These are phyloP conservation scores for Pythium sp. DNA, from an alignment of 352 stramenopile species.

Conservation along the genomic window DNA sequence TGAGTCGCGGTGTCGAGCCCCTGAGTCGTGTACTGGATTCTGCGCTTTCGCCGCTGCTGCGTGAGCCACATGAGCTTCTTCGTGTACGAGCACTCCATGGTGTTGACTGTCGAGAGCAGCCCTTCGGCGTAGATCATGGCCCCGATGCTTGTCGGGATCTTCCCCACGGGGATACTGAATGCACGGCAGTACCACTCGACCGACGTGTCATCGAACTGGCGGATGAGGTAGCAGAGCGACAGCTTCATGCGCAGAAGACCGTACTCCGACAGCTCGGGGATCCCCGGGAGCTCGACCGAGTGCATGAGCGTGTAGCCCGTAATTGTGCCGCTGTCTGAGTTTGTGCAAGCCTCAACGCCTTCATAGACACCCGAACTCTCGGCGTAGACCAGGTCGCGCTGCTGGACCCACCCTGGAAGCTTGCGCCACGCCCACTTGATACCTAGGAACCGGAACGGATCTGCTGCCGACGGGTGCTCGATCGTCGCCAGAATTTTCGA, in stretches of 20 bases:
- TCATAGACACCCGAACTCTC: slow-evolving; percentile 39
- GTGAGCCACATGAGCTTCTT: slow-evolving; percentile 12
- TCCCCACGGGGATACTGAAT: not conserved
- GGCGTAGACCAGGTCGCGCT: slow-evolving; percentile 25
- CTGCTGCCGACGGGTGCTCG: slow-evolving; percentile 15
- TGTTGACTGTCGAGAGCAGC: not conserved
- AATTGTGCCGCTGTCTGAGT: slow-evolving; percentile 8
- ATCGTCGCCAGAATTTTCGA: slow-evolving; percentile 30
- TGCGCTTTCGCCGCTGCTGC: not conserved
- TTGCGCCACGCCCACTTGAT: slow-evolving; percentile 18
- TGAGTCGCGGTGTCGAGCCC: not conserved
- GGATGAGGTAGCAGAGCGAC: not conserved
- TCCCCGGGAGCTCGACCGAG: slow-evolving; percentile 25
- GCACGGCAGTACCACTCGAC: slow-evolving; percentile 4
- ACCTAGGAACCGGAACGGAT: slow-evolving; percentile 17
- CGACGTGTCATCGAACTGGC: not conserved
- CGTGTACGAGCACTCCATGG: slow-evolving; percentile 7
- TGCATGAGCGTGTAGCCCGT: slow-evolving; percentile 45
- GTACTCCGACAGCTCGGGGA: not conserved
- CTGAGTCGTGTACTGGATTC: not conserved
- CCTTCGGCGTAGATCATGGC: not conserved
- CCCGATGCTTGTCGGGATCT: not conserved
- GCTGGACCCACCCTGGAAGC: slow-evolving; percentile 4
- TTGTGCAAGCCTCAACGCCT: not conserved
- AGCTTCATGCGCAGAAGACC: not conserved